Base-by-base conservation (phyloP, 352 stramenopile species). In the Phytophthora citricola region DNA sequence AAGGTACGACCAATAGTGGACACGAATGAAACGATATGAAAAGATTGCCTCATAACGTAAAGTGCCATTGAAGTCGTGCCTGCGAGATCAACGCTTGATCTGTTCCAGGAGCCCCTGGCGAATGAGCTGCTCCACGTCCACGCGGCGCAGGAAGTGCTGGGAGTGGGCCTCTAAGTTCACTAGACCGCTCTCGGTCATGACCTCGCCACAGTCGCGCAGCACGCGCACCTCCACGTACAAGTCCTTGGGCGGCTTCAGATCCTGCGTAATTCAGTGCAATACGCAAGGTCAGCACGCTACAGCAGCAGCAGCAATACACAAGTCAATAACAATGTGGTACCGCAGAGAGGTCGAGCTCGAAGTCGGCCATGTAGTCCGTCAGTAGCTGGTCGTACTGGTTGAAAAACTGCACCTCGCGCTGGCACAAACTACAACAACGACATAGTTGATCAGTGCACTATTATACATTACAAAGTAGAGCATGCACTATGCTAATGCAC, bases 171-270 rank as follows among this genome's bases (percentile, higher is more conserved):
- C 75, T 32, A 98, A 71, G 69, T 96, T 94, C 49, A 98, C 81
- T 47, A 93, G 56, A 5, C 86, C 92, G 66, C 85, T 94, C 66
- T 97, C 91, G 12, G 91, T 97, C 81, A 97, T 95, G 60, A 97
- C 85, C 67, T 97, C 92, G 50, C 88, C 89, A 54, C 89, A 96
- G 68, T 96, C 87, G 47, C 85, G 80, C 61, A 97, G 70, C 41
- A 96, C 89, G 53, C 90, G 90, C 49, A 98, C 90, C 73, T 97
- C 88, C 11, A 97, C 79, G 64, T 91, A 97, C 63, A 98, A 79
- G 51, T 98, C 91, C 76, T 96, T 96, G 6, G 92, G 92, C 20
- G 92, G 92, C 52, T 94, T 88, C 58, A 85, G 69, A 67, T 94
- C 88, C 88, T 96, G 43, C 17, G 22, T 29, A 8, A 55, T 14